Base-by-base conservation (phyloP, 495 filamentous ascomycete genomes). In the Penicillium angulare region DNA sequence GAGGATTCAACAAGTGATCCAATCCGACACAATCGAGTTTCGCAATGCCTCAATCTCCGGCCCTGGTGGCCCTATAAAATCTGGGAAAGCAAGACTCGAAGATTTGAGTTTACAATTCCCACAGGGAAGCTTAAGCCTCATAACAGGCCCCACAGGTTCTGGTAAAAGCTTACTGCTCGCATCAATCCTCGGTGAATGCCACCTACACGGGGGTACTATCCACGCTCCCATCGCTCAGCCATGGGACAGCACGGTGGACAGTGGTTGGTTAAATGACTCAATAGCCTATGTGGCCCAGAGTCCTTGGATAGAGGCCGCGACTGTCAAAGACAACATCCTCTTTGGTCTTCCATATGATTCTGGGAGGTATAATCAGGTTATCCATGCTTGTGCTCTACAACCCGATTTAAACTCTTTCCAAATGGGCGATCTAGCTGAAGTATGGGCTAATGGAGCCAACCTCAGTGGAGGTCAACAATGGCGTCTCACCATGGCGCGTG, bases 251-350 rank as follows among this genome's bases (percentile, higher is more conserved):
- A 57, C 58, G 1, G 62, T 55, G 21, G 55, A 46, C 12, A 49
- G 56, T 0, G 59, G 63, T 26, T 71, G 69, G 66, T 74, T 89
- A 16, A 80, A 85, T 13, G 74, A 75, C 1, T 74, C 81, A 1
- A 80, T 90, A 36, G 88, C 88, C 0, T 93, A 85, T 61, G 87
- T 93, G 21, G 82, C 86, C 5, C 89, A 93, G 63, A 88, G 85
- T 16, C 88, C 88, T 0, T 93, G 88, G 88, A 90, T 93, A 49
- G 88, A 92, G 52, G 91, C 91, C 54, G 86, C 86, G 0, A 87
- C 79, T 7, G 84, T 93, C 55, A 82, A 77, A 49, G 82, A 87
- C 15, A 90, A 90, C 48, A 86, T 93, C 40, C 59, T 88, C 0
- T 77, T 91, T 55, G 87, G 88, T 12, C 69, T 91, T 7, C 87